These are phyloP conservation scores for Pisolithus orientalis DNA, from an alignment of 768 basidiomycete genomes.

Conservation along the genomic window DNA sequence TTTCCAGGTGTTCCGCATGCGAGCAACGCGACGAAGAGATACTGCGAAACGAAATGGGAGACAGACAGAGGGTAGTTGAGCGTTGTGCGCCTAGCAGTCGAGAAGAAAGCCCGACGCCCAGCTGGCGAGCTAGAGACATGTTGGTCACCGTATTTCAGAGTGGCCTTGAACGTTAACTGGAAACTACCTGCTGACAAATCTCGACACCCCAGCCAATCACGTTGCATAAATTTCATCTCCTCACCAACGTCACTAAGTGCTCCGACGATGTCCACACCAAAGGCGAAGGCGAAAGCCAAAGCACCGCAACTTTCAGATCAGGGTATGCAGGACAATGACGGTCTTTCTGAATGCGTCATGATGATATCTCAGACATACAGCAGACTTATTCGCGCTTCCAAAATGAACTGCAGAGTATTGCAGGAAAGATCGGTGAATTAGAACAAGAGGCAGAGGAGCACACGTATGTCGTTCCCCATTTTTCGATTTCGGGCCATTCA, in stretches of 20 bases:
- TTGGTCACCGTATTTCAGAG: constrained; percentile 26
- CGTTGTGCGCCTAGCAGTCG: constrained; percentile 28
- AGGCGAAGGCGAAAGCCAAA: constrained; percentile 47
- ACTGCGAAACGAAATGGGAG: constrained; percentile 40
- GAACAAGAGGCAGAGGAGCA: constrained; percentile 97
- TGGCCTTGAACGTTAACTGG: constrained; percentile 28
- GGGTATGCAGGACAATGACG: constrained; percentile 40
- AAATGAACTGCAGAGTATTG: constrained; percentile 85
- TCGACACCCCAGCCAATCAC: constrained; percentile 24
- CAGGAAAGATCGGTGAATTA: constrained; percentile 92
- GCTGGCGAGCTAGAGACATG: constrained; percentile 55
- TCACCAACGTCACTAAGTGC: neutral
- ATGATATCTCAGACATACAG: constrained; percentile 59
- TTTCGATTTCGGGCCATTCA: neutral
- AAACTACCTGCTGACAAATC: constrained; percentile 14
- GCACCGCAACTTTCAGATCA: constrained; percentile 56
- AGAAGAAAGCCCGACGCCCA: constrained; percentile 48
- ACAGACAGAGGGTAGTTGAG: constrained; percentile 26
- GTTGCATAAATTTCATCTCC: constrained; percentile 9
- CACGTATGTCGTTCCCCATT: constrained; percentile 46
- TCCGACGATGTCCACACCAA: constrained; percentile 43
- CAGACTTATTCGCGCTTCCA: constrained; percentile 76
- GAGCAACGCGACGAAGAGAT: constrained; percentile 19
- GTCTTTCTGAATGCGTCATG: constrained; percentile 25
- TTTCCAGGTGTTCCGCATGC: constrained; percentile 15